Evolutionary conservation across 371 early-diverging fungal species (phyloP), one percentile per base, ranked within the genome.

Genomic region (Apophysomyces sp.): DNA sequence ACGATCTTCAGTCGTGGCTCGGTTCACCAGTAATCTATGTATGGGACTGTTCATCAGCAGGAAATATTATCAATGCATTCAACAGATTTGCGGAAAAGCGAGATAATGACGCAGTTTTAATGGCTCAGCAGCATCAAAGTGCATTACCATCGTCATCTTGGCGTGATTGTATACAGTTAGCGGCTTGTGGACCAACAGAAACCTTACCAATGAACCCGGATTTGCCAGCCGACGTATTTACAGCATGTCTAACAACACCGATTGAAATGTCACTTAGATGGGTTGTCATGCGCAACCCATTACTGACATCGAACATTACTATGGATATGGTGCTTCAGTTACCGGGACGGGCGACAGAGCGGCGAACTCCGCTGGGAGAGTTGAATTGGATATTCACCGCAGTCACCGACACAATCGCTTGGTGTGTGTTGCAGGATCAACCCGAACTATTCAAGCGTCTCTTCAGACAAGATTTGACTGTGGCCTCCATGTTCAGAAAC

Each of bases 371-470:
- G 0, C 74, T 96, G 8, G 98, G 98, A 57, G 98, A 98, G 69
- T 84, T 98, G 54, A 97, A 96, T 70, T 98, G 98, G 98, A 96
- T 98, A 13, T 97, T 98, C 67, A 97, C 98, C 0, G 93, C 99
- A 29, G 94, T 98, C 29, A 98, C 97, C 0, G 99, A 98, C 75
- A 97, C 98, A 5, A 98, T 98, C 56, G 99, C 99, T n/a, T 98
- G 99, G 99, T 93, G 87, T 65, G 91, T 93, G 13, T 73, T 98
- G 29, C 81, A 81, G 53, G 75, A 74, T 54, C 91, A 95, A 15
- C 89, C 90, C 11, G 95, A 93, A 55, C 64, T 93, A 29, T 98
- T 98, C 76, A 91, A 94, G 69, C 84, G 87, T 34, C 81, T 98
- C 32, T 98, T 97, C 72, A 75, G 99, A 52, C 97, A 97, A 66